Evolutionary conservation across 495 filamentous ascomycete species (phyloP), one percentile per base, ranked within the genome.

Genomic region (Entonaema liquescens): DNA sequence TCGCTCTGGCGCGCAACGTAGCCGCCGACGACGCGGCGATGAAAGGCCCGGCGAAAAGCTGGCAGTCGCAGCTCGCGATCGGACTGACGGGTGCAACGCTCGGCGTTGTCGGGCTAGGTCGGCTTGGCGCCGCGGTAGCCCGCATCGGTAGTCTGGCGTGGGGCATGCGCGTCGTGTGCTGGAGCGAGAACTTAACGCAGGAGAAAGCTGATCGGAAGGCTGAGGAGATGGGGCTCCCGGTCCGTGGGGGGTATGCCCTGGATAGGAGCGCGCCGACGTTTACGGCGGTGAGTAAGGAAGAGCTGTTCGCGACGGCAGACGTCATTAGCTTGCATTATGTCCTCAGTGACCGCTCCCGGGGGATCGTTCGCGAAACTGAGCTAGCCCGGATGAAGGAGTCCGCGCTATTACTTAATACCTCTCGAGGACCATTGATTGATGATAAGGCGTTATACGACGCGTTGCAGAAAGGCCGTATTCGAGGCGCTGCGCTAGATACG

Each of bases 301-400:
- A 89, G 58, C 80, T 92, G 54, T 90, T 91, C 47, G 71, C 76
- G n/a, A 65, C 73, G 4, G 81, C 89, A n/a, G 90, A 92, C 78
- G 82, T 92, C n/a, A 74, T 92, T 7, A 89, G 84, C 68, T 26
- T 92, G 65, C 89, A 92, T 74, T 84, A 86, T 60, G 88, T 91
- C 15, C 78, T 92, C 23, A 87, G 86, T 23, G 82, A 85, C 11
- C 80, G 89, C 5, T 89, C 85, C 54, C 77, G 82, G 0, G 86
- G 87, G 0, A 83, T 91, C 11, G 85, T 92, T 5, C 85, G 85
- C 0, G 55, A 40, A 0, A 66, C 68, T n/a, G 89, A 92, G 55
- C 67, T 92, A 54, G 80, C 44, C 1, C 72, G 72, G 21, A 90
- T 92, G 89, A 90, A 88, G 77, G 56, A 70, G n/a, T 79, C 74